phyloP scores from a whole-genome alignment of 163 green algal species.

The Scenedesmus sp. region DNA sequence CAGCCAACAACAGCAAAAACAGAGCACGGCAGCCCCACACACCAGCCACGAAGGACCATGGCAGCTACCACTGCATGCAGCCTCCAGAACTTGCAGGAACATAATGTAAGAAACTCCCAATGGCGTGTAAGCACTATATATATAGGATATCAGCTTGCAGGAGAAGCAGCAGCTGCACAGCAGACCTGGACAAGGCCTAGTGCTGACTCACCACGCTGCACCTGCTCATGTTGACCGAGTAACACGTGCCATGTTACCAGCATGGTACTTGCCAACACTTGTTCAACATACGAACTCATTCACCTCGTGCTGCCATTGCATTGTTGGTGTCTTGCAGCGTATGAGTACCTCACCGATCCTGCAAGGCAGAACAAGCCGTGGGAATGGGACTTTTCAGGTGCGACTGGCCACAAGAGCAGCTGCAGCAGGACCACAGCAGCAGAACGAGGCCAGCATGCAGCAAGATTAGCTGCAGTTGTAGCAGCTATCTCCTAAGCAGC shows the following conservation, averaged over 20 bases:
- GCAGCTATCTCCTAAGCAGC: no score
- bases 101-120: background rate
- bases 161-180: background rate
- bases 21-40: no score
- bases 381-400: constrained; percentile 3
- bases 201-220: background rate
- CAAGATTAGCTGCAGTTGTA: no score
- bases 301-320: no score
- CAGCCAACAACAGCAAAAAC: background rate
- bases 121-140: background rate
- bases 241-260: background rate
- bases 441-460: no score
- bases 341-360: background rate
- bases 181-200: background rate
- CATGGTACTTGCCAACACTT: background rate
- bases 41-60: no score
- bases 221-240: no score
- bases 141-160: background rate
- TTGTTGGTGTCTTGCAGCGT: background rate
- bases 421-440: background rate
- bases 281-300: background rate
- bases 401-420: background rate
- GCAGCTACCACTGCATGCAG: background rate
- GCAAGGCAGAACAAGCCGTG: background rate
- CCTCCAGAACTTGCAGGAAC: background rate